phyloP scores from a whole-genome alignment of 371 early-diverging fungal species.

The Lichtheimia hyalospora region DNA sequence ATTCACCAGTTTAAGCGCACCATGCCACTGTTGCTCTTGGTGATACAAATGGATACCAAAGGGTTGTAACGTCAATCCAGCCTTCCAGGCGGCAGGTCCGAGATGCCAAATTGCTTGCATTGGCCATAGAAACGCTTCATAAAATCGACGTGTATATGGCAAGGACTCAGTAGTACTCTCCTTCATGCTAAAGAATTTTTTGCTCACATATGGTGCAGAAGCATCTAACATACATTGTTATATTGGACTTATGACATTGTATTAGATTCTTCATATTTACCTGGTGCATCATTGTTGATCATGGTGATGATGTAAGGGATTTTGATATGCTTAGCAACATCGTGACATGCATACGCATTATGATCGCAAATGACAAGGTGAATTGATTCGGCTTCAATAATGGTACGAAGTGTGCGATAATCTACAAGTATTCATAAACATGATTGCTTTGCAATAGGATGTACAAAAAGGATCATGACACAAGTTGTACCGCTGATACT shows the following conservation, averaged over 20 bases:
- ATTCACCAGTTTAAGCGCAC: slow-evolving; percentile 30
- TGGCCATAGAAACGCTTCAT: slow-evolving; percentile 17
- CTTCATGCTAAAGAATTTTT: background rate
- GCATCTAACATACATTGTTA: slow-evolving; percentile 6
- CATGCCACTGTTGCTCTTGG: slow-evolving; percentile 1
- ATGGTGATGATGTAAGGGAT: slow-evolving; percentile 11
- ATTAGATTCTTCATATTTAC: too few species aligned
- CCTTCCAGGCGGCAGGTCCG: too few species aligned
- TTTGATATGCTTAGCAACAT: slow-evolving; percentile 5
- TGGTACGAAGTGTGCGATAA: background rate
- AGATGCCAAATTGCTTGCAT: background rate
- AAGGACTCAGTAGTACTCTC: slow-evolving; percentile 15
- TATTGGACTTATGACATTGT: too few species aligned
- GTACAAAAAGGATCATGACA: background rate
- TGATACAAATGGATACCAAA: background rate
- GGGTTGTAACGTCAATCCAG: too few species aligned
- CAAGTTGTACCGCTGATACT: too few species aligned
- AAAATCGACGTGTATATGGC: slow-evolving; percentile 15
- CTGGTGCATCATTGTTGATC: slow-evolving; percentile 11
- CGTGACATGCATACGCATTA: slow-evolving; percentile 6
- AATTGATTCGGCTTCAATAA: background rate
- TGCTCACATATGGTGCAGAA: slow-evolving; percentile 26
- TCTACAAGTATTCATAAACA: background rate
- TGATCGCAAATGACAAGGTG: slow-evolving; percentile 16
- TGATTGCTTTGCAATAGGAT: background rate